phyloP scores from a whole-genome alignment of 2,329 filamentous ascomycete species.

The Chaetomium sp. region DNA sequence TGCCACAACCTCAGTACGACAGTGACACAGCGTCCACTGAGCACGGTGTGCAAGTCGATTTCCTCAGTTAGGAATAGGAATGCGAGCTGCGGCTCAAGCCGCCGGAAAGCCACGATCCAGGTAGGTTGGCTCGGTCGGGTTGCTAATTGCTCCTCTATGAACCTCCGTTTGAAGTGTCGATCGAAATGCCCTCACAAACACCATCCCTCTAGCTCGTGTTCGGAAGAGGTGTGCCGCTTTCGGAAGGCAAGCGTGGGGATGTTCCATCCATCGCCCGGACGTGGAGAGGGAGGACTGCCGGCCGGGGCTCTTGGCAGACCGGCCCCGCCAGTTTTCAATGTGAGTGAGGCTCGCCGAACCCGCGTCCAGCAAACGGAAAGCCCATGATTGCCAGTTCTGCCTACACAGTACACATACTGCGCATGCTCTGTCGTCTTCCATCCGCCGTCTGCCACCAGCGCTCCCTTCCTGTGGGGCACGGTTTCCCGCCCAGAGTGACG shows the following conservation, averaged over 20 bases:
- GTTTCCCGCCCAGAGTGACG: not conserved
- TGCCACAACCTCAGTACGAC: slow-evolving; percentile 13
- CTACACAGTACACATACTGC: too few species aligned
- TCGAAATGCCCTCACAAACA: not conserved
- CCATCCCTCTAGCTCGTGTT: slow-evolving; percentile 1
- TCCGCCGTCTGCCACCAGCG: too few species aligned
- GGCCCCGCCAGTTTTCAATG: slow-evolving; percentile 10
- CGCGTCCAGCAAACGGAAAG: not conserved
- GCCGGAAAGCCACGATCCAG: not conserved
- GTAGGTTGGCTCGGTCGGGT: too few species aligned
- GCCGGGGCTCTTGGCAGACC: slow-evolving; percentile 19
- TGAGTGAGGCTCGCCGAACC: not conserved
- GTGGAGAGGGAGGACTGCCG: slow-evolving; percentile 14
- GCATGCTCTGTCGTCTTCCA: not conserved
- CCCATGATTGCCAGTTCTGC: not conserved
- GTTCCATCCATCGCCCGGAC: slow-evolving; percentile 9
- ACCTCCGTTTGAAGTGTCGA: not conserved
- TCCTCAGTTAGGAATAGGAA: not conserved
- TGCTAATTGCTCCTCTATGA: not conserved
- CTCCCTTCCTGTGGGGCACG: not conserved
- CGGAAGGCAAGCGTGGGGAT: slow-evolving; percentile 2
- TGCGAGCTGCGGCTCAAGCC: not conserved
- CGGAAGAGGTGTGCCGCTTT: not conserved
- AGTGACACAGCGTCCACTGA: slow-evolving; percentile 13
- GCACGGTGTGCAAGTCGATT: not conserved